phyloP scores from a whole-genome alignment of 805 yeast genomes.

The Candida vaughaniae region DNA sequence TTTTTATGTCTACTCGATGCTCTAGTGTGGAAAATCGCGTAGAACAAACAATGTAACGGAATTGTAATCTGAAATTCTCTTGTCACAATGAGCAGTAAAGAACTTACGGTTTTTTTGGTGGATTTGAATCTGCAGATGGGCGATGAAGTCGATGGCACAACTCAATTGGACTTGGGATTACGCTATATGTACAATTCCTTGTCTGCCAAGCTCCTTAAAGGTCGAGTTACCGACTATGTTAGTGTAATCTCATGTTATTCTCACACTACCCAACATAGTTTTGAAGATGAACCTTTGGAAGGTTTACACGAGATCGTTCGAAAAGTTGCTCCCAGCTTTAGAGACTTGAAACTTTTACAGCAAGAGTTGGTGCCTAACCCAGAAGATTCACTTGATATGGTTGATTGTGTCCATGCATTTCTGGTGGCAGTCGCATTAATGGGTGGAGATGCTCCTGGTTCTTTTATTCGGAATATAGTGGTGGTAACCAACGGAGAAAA shows the following conservation, averaged over 20 bases:
- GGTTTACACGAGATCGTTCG: constrained; percentile 20
- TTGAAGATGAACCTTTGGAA: constrained; percentile 13
- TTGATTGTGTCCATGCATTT: constrained; percentile 27
- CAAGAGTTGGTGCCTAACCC: constrained; percentile 7
- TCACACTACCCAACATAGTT: constrained; percentile 15
- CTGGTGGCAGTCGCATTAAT: constrained; percentile 36
- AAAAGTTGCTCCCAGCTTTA: constrained; percentile 20
- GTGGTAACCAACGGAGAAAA: constrained; percentile 29
- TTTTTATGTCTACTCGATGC: no score
- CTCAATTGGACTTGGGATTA: constrained; percentile 36
- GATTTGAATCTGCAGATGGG: constrained; percentile 49
- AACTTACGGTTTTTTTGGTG: constrained; percentile 46
- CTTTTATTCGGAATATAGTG: constrained; percentile 36
- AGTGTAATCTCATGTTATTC: constrained; percentile 31
- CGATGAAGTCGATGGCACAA: neutral
- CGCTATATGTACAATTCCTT: constrained; percentile 39
- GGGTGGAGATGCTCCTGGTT: constrained; percentile 24
- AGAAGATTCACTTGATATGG: neutral
- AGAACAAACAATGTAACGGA: neutral
- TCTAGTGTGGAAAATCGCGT: no score
- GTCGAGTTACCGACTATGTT: constrained; percentile 40
- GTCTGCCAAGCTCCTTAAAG: constrained; percentile 22
- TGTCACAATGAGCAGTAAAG: constrained; percentile 22
- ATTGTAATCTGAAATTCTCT: neutral
- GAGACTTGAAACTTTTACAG: constrained; percentile 15